These are phyloP conservation scores for Coniophora puteana DNA, from an alignment of 1,284 basidiomycete species.

Conservation along the genomic window DNA sequence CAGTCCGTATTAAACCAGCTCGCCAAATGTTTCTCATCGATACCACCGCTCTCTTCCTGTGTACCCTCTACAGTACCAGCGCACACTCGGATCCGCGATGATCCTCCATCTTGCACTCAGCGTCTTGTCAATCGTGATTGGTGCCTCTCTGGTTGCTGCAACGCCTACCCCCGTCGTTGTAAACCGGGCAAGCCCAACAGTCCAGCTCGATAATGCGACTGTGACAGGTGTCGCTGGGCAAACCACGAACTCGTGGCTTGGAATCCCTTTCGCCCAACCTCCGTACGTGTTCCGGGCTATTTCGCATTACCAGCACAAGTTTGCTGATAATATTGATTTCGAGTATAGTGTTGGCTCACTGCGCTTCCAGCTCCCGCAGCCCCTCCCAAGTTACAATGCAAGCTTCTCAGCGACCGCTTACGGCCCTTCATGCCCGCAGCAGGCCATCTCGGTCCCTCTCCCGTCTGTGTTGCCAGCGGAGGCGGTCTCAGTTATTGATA, in stretches of 20 bases:
- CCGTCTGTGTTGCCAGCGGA: neutral
- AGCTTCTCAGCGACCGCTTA: neutral
- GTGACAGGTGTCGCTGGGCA: conserved; percentile 13
- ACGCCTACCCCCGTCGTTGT: neutral
- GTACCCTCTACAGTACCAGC: too few species aligned
- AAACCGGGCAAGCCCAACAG: conserved; percentile 9
- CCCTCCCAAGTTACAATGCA: conserved; percentile 4
- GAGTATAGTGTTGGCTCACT: conserved; percentile 4
- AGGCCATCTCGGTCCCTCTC: neutral
- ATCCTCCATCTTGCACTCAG: too few species aligned
- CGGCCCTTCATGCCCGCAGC: conserved; percentile 7
- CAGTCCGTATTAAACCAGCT: too few species aligned
- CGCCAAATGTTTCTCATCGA: too few species aligned
- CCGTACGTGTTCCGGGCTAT: conserved; percentile 21
- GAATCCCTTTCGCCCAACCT: conserved; percentile 34
- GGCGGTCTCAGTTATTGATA: neutral
- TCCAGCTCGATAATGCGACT: conserved; percentile 18
- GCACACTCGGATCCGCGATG: too few species aligned
- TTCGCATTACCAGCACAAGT: neutral
- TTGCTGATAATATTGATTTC: too few species aligned
- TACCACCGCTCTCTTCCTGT: too few species aligned
- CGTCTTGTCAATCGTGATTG: too few species aligned
- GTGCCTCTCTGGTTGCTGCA: conserved; percentile 1
- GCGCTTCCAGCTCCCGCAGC: conserved; percentile 6
- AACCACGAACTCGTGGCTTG: conserved; percentile 21